Conservation (phyloP, 148 eudicot genomes). For the Rhododendron williamsianum region DNA sequence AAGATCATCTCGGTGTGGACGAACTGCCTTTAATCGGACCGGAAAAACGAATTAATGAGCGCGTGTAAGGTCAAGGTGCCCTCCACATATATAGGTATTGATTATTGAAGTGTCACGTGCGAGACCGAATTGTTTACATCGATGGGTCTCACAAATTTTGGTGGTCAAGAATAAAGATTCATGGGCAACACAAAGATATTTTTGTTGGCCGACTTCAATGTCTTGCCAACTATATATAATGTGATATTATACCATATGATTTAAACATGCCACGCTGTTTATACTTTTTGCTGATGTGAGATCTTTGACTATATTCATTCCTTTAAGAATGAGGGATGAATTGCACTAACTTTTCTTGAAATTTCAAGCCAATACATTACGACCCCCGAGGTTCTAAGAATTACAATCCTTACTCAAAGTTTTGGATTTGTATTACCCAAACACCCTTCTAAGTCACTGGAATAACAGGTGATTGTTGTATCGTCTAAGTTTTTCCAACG, state of each 20-base stretch:
- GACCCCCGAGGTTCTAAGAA: not conserved
- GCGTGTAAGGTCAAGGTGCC: not conserved
- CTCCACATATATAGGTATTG: not conserved
- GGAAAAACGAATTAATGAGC: not conserved
- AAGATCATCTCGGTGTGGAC: too few relatives aligned
- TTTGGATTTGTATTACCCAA: not conserved
- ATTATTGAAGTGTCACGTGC: not conserved
- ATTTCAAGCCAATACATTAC: not conserved
- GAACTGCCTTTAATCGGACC: accelerated
- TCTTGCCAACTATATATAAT: not conserved
- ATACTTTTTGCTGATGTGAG: not conserved
- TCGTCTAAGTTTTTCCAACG: not conserved
- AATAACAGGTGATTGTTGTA: not conserved
- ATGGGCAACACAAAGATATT: not conserved
- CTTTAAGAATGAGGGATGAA: not conserved
- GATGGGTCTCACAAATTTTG: not conserved
- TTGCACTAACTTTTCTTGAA: not conserved
- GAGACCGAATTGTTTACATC: not conserved
- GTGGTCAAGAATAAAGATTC: not conserved
- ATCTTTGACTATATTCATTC: not conserved
- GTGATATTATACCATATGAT: not conserved
- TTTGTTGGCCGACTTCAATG: not conserved
- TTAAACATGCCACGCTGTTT: not conserved
- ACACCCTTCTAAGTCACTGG: not conserved
- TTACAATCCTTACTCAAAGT: not conserved